Base-by-base conservation (phyloP, 1,284 basidiomycete genomes). In the Phlebopus sp. region DNA sequence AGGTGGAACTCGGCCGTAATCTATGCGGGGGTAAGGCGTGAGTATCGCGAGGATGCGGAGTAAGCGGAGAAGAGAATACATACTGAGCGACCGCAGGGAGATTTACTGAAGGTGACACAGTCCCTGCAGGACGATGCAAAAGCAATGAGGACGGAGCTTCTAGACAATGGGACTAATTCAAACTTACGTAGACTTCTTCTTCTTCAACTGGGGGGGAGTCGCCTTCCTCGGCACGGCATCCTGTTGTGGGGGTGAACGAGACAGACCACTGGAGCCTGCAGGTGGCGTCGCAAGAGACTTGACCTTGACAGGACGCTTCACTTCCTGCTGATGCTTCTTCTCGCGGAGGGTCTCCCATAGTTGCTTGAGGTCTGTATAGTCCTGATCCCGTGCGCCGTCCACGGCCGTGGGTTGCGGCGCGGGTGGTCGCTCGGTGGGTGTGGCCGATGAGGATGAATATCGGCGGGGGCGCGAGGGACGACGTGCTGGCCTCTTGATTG, bases 51-150 rank as follows among this genome's bases (percentile, higher is more conserved):
- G 29, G 27, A 53, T 32, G 46, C 46, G 48, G 37, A 43, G 14
- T 36, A 43, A 37, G 46, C 46, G 48, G 34, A 43, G 14, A 35
- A 43, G 32, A n/a, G 36, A 40, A 39, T 44, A 62, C 68, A 54
- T 55, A 84, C 79, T 38, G 74, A 78, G 59, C 75, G 75, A 42
- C 84, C 82, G 55, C 85, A 84, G 47, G 72, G 71, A 19, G 84
- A 82, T 68, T 85, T 81, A 54, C 75, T 79, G 60, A 85, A 80
- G 55, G 74, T 77, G 50, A 81, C 79, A 56, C 84, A 84, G 55
- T 47, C 55, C 51, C 57, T 55, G 50, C 49, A 46, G 46, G 43
- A 50, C 36, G 46, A 51, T n/a, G n/a, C 29, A 49, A 40, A 30
- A n/a, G 44, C 44, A 61, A 54, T 25, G 39, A 19, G 38, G 42